Evolutionary conservation across 768 basidiomycete species (phyloP), one percentile per base, ranked within the genome.

Genomic region (Chalciporus piperatus): DNA sequence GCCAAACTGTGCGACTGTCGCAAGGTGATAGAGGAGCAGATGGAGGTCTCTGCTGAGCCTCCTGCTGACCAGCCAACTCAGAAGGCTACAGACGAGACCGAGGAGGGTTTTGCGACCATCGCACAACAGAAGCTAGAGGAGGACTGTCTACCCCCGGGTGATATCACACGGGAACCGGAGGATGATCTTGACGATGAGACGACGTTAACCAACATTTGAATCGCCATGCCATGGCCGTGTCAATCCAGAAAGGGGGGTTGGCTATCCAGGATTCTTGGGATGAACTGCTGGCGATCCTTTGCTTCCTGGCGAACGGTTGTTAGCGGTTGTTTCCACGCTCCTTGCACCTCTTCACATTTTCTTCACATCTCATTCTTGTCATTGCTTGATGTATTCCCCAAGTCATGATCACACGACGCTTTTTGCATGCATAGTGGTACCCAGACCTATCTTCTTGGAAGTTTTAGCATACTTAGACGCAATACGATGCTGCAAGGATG

Each of bases 81-180:
- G 19, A 60, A 51, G 37, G 35, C 68, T 25, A 66, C 74, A 27
- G 78, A 80, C 32, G 76, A 78, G 52, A 81, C 76, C 4, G 74
- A 73, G 47, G 74, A 72, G 43, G 78, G 79, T n/a, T 80, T 80
- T 42, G 78, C 80, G 25, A 59, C 67, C 3, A 63, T 75, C 10
- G 76, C 76, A 12, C 65, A 65, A 43, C 60, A 62, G 22, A 74
- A 67, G 40, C 43, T 69, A 40, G 61, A 58, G 27, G 63, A 69
- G 44, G 60, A 63, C 19, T 56, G 54, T 41, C 45, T 51, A 16
- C 59, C 58, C 22, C 20, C 45, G 11, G 30, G n/a, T 22, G 58
- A 54, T 16, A 42, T 39, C 12, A 32, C 30, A 30, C 66, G 62
- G 12, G 64, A 64, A 27, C 51, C 41, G 12, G 58, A 57, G 25